Percentiles rank a stretch among this genome's conserved stretches.
phyloP scores from a whole-genome alignment of 352 stramenopile species.

The Phytophthora fragariaefolia region DNA sequence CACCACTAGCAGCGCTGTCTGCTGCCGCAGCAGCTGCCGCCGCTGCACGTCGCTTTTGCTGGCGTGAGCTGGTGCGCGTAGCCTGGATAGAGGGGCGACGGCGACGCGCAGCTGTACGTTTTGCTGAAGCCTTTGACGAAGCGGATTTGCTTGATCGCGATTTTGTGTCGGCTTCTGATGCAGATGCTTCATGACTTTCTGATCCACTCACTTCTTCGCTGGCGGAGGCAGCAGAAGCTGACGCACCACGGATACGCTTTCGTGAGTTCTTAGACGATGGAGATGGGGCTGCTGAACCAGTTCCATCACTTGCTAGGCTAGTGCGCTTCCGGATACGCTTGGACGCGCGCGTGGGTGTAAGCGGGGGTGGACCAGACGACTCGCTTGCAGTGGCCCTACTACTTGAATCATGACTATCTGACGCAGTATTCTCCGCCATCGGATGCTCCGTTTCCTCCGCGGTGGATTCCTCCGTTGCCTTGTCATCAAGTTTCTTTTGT shows the following conservation, averaged over 20 bases:
- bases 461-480: conserved; percentile 7
- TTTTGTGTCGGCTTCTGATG: conserved; percentile 54
- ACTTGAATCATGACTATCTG: conserved; percentile 19
- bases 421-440: conserved; percentile 2
- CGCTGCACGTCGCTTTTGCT: conserved; percentile 60
- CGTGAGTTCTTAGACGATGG: conserved; percentile 33
- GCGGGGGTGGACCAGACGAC: conserved; percentile 1
- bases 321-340: conserved; percentile 57
- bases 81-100: conserved; percentile 53
- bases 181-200: conserved; percentile 66
- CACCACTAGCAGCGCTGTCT: conserved; percentile 36
- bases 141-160: conserved; percentile 27
- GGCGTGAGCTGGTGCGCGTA: conserved; percentile 71
- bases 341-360: conserved; percentile 60
- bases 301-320: conserved; percentile 51
- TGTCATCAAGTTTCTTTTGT: conserved; percentile 14
- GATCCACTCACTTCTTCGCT: conserved; percentile 64
- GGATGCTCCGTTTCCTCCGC: conserved; percentile 1
- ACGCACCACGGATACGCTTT: conserved; percentile 46
- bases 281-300: conserved; percentile 32
- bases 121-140: conserved; percentile 32
- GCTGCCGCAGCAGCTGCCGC: conserved; percentile 43
- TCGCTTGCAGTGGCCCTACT: conserved; percentile 15
- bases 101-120: conserved; percentile 46
- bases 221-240: conserved; percentile 39